Evolutionary conservation across 495 filamentous ascomycete species (phyloP), one percentile per base, ranked within the genome.

Genomic region (Extremus antarcticus): DNA sequence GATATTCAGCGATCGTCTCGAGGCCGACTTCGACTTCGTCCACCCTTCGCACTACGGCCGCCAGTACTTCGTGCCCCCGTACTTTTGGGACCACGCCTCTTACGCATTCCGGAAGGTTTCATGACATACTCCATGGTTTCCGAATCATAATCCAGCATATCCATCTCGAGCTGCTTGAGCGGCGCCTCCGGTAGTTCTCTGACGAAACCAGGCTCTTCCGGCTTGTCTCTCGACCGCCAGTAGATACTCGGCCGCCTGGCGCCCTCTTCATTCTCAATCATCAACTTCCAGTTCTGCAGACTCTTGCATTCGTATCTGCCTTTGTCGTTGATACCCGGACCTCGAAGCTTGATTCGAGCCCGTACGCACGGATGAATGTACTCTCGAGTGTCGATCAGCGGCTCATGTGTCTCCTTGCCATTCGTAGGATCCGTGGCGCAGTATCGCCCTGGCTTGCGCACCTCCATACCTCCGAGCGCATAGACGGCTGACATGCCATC

Each of bases 291-390:
- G 63, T 63, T 70, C 49, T 57, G 62, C 7, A 86, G 68, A 0
- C 80, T 74, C 3, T 70, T 67, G 50, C 74, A 77, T 47, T 74
- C 71, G 68, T 82, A 86, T 29, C 67, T 23, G 9, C 68, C 71
- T 23, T 65, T 62, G 64, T 85, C 81, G 55, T 82, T 73, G 52
- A 76, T 68, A 2, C 78, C 80, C 19, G 82, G 72, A 0, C 82
- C 83, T 43, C 70, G 63, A 59, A 79, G 60, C 58, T 74, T 53
- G 66, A 78, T 64, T 19, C 83, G 72, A 4, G 81, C 70, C 13
- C 83, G 74, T 4, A 80, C 82, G 41, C 71, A 78, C 38, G 78
- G 74, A 58, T 86, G 83, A 50, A 85, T 75, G 51, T 80, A 76
- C 71, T 86, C 82, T 61, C 81, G 76, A 15, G 83, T 86, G 59